phyloP scores from a whole-genome alignment of 257 asterid species.

The Salvia hispanica region DNA sequence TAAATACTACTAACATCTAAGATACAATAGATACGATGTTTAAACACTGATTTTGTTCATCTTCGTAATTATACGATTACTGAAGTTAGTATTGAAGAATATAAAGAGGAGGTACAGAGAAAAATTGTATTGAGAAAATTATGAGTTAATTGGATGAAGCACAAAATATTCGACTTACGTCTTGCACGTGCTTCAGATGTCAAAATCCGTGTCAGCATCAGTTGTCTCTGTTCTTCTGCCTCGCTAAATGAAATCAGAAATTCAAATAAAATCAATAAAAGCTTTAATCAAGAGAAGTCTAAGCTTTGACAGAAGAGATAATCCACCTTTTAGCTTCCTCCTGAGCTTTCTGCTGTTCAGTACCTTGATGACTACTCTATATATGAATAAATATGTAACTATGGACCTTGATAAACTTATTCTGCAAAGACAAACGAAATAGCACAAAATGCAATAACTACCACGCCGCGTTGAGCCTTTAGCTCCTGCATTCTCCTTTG shows the following conservation, averaged over 20 bases:
- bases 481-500: slow-evolving; percentile 99
- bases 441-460: slow-evolving; percentile 20
- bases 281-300: background rate
- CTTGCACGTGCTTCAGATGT: slow-evolving; percentile 88
- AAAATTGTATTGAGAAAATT: too few relatives aligned
- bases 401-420: background rate
- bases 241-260: slow-evolving; percentile 55
- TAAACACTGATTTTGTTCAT: background rate
- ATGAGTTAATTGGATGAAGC: background rate
- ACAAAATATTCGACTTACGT: slow-evolving; percentile 44
- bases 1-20: background rate
- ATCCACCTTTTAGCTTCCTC: slow-evolving; percentile 90
- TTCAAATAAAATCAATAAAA: slow-evolving; percentile 15
- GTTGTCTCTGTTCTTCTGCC: slow-evolving; percentile 85
- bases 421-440: background rate
- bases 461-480: slow-evolving; percentile 74
- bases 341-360: slow-evolving; percentile 86
- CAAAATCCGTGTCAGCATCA: slow-evolving; percentile 79
- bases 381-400: slow-evolving; percentile 27
- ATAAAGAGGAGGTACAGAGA: too few relatives aligned
- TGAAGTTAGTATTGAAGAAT: background rate
- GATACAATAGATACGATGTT: background rate
- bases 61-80: background rate
- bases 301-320: background rate
- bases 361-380: slow-evolving; percentile 65